phyloP scores from a whole-genome alignment of 306 rosid genomes.

The Quercus mongolica region DNA sequence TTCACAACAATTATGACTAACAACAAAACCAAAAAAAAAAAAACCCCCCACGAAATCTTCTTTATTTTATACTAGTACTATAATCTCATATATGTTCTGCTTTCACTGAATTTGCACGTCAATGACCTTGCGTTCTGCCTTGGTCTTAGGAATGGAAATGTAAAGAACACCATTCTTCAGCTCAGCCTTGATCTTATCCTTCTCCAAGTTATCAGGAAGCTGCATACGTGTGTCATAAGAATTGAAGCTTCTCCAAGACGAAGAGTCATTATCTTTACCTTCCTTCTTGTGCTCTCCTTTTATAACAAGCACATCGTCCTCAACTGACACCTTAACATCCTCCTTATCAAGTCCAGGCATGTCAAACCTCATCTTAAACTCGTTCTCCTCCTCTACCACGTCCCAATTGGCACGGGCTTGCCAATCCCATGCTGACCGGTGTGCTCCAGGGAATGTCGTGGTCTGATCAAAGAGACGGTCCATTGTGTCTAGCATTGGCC shows the following conservation, averaged over 20 bases:
- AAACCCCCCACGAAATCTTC: too few species aligned
- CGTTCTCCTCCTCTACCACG: constrained; percentile 60
- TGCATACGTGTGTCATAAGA: constrained; percentile 51
- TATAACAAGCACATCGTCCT: constrained; percentile 58
- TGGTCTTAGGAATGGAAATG: constrained; percentile 58
- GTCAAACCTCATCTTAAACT: constrained; percentile 72
- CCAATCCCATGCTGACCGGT: constrained; percentile 32
- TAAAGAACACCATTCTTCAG: constrained; percentile 85
- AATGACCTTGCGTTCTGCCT: constrained; percentile 65
- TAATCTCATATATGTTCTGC: neutral
- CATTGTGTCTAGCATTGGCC: constrained; percentile 73
- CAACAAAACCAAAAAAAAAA: too few species aligned
- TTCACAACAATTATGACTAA: too few species aligned
- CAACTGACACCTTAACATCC: constrained; percentile 65
- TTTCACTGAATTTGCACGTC: constrained; percentile 63
- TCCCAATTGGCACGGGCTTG: constrained; percentile 64
- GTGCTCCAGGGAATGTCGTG: constrained; percentile 40
- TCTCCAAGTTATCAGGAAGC: constrained; percentile 67
- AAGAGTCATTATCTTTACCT: constrained; percentile 33
- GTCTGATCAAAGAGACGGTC: constrained; percentile 60
- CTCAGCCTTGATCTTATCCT: constrained; percentile 49
- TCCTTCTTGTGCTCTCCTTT: constrained; percentile 41
- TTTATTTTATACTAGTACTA: too few species aligned
- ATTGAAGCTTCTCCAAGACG: constrained; percentile 46
- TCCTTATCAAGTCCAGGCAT: constrained; percentile 87